These are phyloP conservation scores for Eutypella sp. DNA, from an alignment of 2,329 filamentous ascomycete genomes.

Conservation along the genomic window DNA sequence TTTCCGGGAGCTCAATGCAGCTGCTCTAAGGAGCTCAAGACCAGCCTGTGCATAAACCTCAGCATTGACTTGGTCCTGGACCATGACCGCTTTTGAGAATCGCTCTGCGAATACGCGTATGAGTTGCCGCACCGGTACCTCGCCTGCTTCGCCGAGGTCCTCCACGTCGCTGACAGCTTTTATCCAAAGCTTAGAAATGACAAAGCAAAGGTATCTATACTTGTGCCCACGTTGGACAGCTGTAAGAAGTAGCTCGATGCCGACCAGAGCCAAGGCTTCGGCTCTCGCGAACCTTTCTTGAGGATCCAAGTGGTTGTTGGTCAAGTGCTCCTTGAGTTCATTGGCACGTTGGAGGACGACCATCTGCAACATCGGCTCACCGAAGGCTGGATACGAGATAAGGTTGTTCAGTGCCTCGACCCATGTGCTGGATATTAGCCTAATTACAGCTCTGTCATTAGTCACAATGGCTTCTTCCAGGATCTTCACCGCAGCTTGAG, in stretches of 20 bases:
- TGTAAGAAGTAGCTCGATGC: background rate
- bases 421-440: background rate
- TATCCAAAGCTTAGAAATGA: background rate
- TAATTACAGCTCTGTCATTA: background rate
- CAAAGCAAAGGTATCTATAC: background rate
- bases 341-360: background rate
- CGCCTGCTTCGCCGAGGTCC: background rate
- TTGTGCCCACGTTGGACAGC: background rate
- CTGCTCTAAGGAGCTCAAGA: background rate
- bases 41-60: background rate
- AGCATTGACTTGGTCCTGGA: background rate
- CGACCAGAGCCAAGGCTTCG: background rate
- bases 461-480: background rate
- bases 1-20: background rate
- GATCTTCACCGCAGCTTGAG: background rate
- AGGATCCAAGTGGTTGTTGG: background rate
- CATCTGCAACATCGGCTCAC: background rate
- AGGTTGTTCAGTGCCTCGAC: background rate
- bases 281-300: background rate
- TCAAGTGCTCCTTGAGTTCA: background rate
- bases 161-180: background rate
- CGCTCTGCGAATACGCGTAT: background rate
- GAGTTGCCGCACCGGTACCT: background rate
- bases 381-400: background rate
- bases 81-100: background rate